Evolutionary conservation across 2,329 filamentous ascomycete species (phyloP), one percentile per base, ranked within the genome.

Genomic region (Arachnopeziza araneosa): DNA sequence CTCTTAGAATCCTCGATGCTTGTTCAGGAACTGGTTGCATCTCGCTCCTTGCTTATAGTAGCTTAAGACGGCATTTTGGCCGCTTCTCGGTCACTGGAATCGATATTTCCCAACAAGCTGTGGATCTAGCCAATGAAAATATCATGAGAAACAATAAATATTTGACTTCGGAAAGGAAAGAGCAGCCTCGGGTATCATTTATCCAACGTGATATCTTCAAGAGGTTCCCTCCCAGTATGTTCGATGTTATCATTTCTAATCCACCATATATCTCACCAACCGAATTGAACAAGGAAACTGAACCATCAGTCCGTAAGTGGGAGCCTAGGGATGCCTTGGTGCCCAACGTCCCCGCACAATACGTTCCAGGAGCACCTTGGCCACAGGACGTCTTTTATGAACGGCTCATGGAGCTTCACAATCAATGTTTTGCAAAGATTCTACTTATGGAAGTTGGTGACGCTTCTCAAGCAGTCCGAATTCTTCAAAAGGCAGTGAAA

Each of bases 21-120:
- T 98, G 95, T 74, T 93, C 91, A 0, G 95, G 95, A 10, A 91
- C 90, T 5, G 95, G 95, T 4, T 97, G 93, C 75, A 96, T 98
- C 64, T 83, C 91, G 0, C 81, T 98, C 9, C 82, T 91, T 2
- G 79, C 96, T 7, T 84, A 89, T 63, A 78, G 86, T 44, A 79
- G 87, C 10, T 80, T 91, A 22, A 10, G 17, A 2, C 22, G 30
- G 19, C n/a, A 50, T 26, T 62, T 53, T 32, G 50, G 32, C 26
- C 32, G 51, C 0, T 66, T 90, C 8, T 72, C 76, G 3, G 92
- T 90, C n/a, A 69, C 80, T 0, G 93, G 90, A 3, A 73, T 96
- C 21, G 93, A 98, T 71, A 79, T 96, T 26, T 91, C 90, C 1
- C 64, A 76, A 0, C 66, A 67, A 1, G 91, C 93, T 0, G 73